phyloP scores from a whole-genome alignment of 768 basidiomycete genomes.

The Cyathus striatus region DNA sequence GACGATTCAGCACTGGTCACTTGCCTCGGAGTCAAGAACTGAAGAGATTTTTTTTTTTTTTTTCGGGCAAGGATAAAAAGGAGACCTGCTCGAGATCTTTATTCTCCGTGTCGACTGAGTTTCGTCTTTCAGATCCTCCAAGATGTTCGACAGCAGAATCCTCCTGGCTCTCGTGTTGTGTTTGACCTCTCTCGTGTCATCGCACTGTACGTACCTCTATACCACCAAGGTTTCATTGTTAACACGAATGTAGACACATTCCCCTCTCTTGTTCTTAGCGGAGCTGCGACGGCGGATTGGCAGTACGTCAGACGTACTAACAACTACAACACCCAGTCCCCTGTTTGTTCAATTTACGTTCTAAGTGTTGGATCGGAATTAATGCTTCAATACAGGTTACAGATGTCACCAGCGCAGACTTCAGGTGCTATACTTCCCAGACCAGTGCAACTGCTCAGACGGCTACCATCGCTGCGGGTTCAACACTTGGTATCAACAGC shows the following conservation, averaged over 20 bases:
- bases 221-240: neutral
- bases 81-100: neutral
- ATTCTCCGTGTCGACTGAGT: neutral
- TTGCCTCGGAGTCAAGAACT: neutral
- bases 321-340: constrained; percentile 36
- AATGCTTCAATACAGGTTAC: constrained; percentile 24
- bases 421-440: constrained; percentile 41
- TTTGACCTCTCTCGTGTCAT: constrained; percentile 12
- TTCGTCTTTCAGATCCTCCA: neutral
- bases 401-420: constrained; percentile 40
- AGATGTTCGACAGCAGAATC: constrained; percentile 14
- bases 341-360: constrained; percentile 16
- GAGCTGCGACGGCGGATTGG: constrained; percentile 32
- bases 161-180: constrained; percentile 13
- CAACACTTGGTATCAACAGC: constrained; percentile 33
- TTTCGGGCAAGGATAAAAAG: neutral
- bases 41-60: neutral
- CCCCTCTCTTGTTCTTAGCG: constrained; percentile 35
- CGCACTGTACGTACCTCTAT: constrained; percentile 16
- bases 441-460: constrained; percentile 36
- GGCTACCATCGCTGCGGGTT: constrained; percentile 38
- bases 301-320: constrained; percentile 38
- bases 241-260: constrained; percentile 33
- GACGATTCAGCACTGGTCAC: neutral
- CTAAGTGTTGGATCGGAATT: neutral